phyloP scores from a whole-genome alignment of 1,284 basidiomycete species.

The Sphagnurus paluster region DNA sequence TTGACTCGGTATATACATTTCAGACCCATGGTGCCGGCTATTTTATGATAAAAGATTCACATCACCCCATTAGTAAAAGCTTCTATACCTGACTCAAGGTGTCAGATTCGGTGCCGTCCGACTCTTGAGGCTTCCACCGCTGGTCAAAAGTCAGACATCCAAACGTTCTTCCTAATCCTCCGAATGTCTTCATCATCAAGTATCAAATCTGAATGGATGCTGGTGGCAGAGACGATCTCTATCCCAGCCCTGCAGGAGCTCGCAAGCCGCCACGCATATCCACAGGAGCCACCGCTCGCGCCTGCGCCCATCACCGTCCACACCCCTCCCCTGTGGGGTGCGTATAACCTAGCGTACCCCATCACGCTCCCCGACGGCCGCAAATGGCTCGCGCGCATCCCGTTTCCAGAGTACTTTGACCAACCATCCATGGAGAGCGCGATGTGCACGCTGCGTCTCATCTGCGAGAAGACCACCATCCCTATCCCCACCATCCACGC shows the following conservation, averaged over 20 bases:
- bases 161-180: too few relatives aligned
- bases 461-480: slow-evolving; percentile 14
- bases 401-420: slow-evolving; percentile 7
- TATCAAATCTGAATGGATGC: too few relatives aligned
- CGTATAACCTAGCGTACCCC: not conserved
- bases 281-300: too few relatives aligned
- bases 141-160: too few relatives aligned
- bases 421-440: slow-evolving; percentile 12
- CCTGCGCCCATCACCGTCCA: not conserved
- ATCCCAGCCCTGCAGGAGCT: not conserved
- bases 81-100: too few relatives aligned
- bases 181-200: too few relatives aligned
- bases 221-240: not conserved
- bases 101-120: too few relatives aligned
- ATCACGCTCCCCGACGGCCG: slow-evolving; percentile 17
- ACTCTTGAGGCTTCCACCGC: too few relatives aligned
- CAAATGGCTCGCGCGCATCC: slow-evolving; percentile 22
- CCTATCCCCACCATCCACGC: slow-evolving; percentile 16
- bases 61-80: too few relatives aligned
- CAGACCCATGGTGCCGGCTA: too few relatives aligned
- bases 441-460: slow-evolving; percentile 16
- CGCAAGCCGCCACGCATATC: not conserved
- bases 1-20: too few relatives aligned
- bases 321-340: not conserved
- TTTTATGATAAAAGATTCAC: too few relatives aligned